These are phyloP conservation scores for Phaeotremella fagi DNA, from an alignment of 768 basidiomycete species.

Conservation along the genomic window DNA sequence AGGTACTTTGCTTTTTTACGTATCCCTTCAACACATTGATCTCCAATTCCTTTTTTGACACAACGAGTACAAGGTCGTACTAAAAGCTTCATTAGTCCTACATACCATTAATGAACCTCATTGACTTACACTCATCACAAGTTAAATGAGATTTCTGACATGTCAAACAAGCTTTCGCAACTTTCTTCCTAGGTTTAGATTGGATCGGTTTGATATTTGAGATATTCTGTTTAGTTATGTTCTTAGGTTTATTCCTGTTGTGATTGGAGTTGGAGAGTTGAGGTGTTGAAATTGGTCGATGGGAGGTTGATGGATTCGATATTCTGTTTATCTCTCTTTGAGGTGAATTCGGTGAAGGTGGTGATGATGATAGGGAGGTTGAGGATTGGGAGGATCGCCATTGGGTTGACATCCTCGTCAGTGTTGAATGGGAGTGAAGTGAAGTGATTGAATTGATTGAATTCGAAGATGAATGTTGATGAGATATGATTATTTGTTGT, in stretches of 20 bases:
- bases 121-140: conserved; percentile 86
- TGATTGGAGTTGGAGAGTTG: not conserved
- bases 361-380: not conserved
- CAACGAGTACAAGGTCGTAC: conserved; percentile 96
- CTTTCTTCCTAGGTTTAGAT: conserved; percentile 26
- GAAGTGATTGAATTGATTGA: too few relatives aligned
- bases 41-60: conserved; percentile 83
- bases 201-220: too few relatives aligned
- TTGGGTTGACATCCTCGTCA: too few relatives aligned
- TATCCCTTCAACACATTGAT: conserved; percentile 85
- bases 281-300: not conserved
- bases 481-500: too few relatives aligned
- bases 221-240: too few relatives aligned
- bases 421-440: too few relatives aligned
- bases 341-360: too few relatives aligned
- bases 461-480: too few relatives aligned
- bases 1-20: conserved; percentile 98
- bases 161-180: conserved; percentile 75
- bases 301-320: too few relatives aligned
- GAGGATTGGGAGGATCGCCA: too few relatives aligned
- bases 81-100: conserved; percentile 42
- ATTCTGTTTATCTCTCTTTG: too few relatives aligned
- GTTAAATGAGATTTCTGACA: conserved; percentile 97
- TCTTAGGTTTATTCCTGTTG: too few relatives aligned
- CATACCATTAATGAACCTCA: not conserved